Evolutionary conservation across 1,284 basidiomycete species (phyloP).

Genomic region (Irpex rosettiformis): DNA sequence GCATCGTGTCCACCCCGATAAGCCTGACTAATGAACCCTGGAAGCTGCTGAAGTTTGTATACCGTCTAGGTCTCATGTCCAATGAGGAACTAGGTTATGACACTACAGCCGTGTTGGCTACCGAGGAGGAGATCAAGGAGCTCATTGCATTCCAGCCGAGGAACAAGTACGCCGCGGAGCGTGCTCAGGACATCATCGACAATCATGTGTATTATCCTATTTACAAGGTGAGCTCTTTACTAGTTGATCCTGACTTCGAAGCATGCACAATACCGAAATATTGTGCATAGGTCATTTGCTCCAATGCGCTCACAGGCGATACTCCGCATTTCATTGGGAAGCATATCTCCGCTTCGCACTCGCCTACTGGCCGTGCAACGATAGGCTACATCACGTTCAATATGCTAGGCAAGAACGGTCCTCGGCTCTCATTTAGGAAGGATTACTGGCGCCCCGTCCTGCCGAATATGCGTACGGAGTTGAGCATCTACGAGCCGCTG

Average conservation of each 20-base stretch:
- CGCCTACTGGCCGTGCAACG: constrained; percentile 4
- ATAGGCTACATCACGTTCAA: constrained; percentile 7
- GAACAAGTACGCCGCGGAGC: background rate
- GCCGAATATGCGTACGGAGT: background rate
- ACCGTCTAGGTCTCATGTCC: constrained; percentile 13
- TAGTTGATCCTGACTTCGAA: background rate
- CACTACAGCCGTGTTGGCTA: background rate
- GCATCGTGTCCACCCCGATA: constrained; percentile 16
- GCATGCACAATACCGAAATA: background rate
- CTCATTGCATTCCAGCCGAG: background rate
- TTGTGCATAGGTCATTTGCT: background rate
- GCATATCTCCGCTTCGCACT: background rate
- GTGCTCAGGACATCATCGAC: background rate
- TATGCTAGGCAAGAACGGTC: background rate
- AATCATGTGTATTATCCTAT: background rate
- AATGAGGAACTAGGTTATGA: background rate
- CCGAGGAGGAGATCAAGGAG: background rate
- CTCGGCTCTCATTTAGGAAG: constrained; percentile 6
- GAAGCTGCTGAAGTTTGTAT: constrained; percentile 19
- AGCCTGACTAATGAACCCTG: constrained; percentile 3
- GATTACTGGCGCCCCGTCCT: constrained; percentile 8
- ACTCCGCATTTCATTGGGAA: background rate
- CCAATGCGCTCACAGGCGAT: background rate
- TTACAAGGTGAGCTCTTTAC: background rate
- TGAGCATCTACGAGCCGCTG: constrained; percentile 1